Evolutionary conservation across 441 rosid species (phyloP).

Genomic region (Hypseocharis bilobata): DNA sequence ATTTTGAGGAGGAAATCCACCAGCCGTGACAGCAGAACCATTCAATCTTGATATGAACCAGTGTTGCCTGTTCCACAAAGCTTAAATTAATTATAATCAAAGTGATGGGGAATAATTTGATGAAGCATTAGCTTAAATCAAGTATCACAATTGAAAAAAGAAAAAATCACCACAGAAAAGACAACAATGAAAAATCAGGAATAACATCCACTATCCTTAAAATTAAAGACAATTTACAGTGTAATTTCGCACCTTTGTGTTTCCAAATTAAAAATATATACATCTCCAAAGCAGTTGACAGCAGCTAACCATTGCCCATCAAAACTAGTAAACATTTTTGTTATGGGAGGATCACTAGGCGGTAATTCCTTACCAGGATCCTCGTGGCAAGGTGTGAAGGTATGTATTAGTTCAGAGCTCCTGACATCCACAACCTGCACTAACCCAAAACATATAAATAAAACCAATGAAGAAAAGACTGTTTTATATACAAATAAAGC

Average conservation of each 20-base stretch:
- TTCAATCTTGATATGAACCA: conserved; percentile 89
- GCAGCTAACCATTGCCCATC: conserved; percentile 93
- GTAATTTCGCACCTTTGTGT: conserved; percentile 47
- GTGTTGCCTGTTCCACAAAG: conserved; percentile 60
- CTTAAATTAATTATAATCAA: conserved; percentile 9
- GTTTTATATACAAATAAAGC: not conserved
- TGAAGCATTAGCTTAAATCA: too few relatives aligned
- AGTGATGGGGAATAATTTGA: too few relatives aligned
- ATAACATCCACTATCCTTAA: not conserved
- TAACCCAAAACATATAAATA: conserved; percentile 4
- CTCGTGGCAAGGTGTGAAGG: conserved; percentile 50
- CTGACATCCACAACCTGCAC: conserved; percentile 56
- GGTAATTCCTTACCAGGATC: conserved; percentile 38
- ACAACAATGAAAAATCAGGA: too few relatives aligned
- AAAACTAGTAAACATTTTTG: conserved; percentile 68
- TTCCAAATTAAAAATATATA: conserved; percentile 69
- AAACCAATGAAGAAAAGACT: not conserved
- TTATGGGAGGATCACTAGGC: conserved; percentile 71
- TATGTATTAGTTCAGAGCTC: conserved; percentile 48
- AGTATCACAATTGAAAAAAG: too few relatives aligned
- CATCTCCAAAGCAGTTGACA: conserved; percentile 80
- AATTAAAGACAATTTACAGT: not conserved
- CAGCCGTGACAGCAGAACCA: conserved; percentile 87
- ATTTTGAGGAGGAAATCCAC: conserved; percentile 69
- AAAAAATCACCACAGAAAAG: not conserved